Evolutionary conservation across 78 protist species (phyloP).

Genomic region (Dictyostelium capitatum): DNA sequence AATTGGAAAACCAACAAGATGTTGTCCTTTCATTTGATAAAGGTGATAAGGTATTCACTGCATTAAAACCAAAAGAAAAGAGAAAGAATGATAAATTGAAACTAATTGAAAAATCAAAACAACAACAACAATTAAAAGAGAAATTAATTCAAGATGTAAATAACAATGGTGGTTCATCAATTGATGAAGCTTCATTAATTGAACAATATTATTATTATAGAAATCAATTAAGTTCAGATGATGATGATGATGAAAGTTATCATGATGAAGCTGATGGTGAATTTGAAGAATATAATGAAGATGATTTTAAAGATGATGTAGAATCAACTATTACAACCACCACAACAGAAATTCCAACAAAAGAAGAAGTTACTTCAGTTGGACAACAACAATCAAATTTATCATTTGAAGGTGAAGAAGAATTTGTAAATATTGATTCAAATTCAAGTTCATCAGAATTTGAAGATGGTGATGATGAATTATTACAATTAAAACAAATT

Average conservation of each 20-base stretch:
- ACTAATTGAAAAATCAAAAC: not conserved
- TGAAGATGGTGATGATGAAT: conserved; percentile 7
- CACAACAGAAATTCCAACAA: not conserved
- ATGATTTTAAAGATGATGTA: not conserved
- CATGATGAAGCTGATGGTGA: not conserved
- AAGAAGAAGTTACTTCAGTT: not conserved
- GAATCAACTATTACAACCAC: not conserved
- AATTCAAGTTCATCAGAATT: not conserved
- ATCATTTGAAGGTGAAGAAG: conserved; percentile 10
- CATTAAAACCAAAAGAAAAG: not conserved
- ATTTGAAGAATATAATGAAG: not conserved
- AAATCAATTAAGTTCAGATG: no score
- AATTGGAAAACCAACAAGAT: not conserved
- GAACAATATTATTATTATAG: no score
- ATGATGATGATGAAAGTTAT: not conserved
- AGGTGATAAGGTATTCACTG: not conserved
- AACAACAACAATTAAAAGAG: not conserved
- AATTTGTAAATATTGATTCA: conserved; percentile 15
- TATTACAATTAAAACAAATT: not conserved
- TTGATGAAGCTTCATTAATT: no score
- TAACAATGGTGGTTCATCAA: no score
- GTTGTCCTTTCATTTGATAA: not conserved
- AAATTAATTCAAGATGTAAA: not conserved
- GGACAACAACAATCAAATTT: not conserved
- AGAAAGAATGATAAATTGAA: not conserved